phyloP scores from a whole-genome alignment of 768 basidiomycete genomes.

The Mycena belliarum region DNA sequence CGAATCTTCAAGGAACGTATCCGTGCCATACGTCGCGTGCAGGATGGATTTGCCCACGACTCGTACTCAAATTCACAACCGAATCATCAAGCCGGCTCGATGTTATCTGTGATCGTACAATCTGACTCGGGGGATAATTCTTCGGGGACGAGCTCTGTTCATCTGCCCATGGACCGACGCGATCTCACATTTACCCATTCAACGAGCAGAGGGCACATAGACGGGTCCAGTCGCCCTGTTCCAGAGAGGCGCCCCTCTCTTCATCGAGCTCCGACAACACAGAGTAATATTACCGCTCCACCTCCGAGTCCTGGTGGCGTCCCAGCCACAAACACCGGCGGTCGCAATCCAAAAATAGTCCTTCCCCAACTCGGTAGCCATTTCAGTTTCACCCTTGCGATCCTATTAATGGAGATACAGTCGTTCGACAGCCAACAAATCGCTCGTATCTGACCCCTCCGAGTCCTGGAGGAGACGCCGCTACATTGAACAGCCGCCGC shows the following conservation, averaged over 20 bases:
- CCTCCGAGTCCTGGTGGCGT: constrained; percentile 10
- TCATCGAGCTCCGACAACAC: background rate
- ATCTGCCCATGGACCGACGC: constrained; percentile 8
- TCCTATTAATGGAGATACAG: background rate
- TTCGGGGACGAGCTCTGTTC: constrained; percentile 10
- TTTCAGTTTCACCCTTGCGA: background rate
- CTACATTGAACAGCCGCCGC: constrained; percentile 8
- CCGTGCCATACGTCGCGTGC: constrained; percentile 14
- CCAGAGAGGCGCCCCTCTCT: constrained; percentile 1
- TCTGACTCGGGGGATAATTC: constrained; percentile 20
- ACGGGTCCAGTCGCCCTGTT: background rate
- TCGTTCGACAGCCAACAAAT: constrained; percentile 15
- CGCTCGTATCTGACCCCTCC: constrained; percentile 1
- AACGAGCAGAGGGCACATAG: background rate
- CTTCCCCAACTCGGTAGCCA: constrained; percentile 13
- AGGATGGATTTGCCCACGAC: constrained; percentile 10
- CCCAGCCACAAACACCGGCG: background rate
- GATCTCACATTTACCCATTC: background rate
- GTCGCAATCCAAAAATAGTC: constrained; percentile 11
- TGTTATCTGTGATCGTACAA: constrained; percentile 18
- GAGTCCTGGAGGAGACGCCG: constrained; percentile 12
- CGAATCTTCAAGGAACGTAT: constrained; percentile 29
- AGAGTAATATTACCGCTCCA: background rate
- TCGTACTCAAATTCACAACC: constrained; percentile 18
- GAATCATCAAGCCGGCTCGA: constrained; percentile 1